These are phyloP conservation scores for Malus hybrid DNA, from an alignment of 331 rosid genomes.

Conservation along the genomic window DNA sequence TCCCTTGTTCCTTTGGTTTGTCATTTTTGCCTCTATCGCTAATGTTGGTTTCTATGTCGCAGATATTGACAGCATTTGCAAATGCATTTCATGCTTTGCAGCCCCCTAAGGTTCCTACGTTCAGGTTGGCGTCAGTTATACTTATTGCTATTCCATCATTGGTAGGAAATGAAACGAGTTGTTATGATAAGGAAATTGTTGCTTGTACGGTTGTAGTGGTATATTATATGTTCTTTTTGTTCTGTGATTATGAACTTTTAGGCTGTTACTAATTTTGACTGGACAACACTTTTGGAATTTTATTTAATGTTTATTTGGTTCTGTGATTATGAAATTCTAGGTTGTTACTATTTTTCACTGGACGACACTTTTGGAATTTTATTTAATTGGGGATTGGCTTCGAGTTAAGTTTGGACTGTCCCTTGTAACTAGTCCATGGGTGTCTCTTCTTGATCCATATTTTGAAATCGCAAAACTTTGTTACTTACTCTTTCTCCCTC, in stretches of 20 bases:
- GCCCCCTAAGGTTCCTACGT: conserved; percentile 84
- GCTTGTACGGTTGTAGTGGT: background rate
- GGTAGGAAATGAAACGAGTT: background rate
- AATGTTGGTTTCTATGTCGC: conserved; percentile 22
- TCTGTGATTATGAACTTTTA: background rate
- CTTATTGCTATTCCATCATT: background rate
- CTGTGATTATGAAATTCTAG: no score
- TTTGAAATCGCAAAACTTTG: background rate
- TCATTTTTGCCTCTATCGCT: background rate
- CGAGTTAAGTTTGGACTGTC: background rate
- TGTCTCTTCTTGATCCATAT: background rate
- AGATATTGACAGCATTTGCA: conserved; percentile 79
- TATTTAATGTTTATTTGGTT: no score
- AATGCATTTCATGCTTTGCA: conserved; percentile 88
- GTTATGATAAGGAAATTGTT: background rate
- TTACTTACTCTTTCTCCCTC: background rate
- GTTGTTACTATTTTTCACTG: background rate
- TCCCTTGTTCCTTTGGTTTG: background rate
- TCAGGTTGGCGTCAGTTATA: conserved; percentile 54
- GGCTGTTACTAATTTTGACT: background rate
- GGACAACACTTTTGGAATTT: no score
- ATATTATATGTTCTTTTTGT: background rate
- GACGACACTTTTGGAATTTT: background rate
- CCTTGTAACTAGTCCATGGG: background rate
- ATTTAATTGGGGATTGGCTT: background rate